Base-by-base conservation (phyloP, 1,284 basidiomycete genomes). In the Apiotrichum porosum region DNA sequence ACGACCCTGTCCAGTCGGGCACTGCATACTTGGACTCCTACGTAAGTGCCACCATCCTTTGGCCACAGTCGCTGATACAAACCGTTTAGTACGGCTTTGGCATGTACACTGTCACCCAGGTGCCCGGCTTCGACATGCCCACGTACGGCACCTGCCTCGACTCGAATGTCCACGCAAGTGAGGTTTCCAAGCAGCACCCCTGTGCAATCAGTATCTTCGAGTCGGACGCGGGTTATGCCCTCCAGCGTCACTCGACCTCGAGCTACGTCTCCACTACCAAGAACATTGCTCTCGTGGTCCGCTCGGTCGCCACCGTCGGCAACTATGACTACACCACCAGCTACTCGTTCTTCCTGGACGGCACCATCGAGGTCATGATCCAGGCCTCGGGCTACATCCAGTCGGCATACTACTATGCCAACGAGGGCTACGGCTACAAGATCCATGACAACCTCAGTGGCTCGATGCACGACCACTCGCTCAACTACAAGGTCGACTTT, bases 341-440 rank as follows among this genome's bases (percentile, higher is more conserved):
- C n/a, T 70, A 69, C 57, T 52, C 42, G 36, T 69, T 70, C 46
- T 58, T 54, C 38, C 49, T 61, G 6, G 68, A 72, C 47, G 71
- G 71, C 4, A 54, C 58, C 3, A 57, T 73, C 36, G 62, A 69
- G 54, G 60, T 56, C 6, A 41, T 58, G 10, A 68, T 72, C 9
- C 43, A 52, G 15, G 70, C 71, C 8, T 69, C 66, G 5, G 69
- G 70, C 2, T 72, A 64, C 45, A 65, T 71, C 42, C 63, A 68
- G 38, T 43, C 51, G 2, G 67, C 68, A 0, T 69, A 60, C 48
- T 66, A 62, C 38, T 63, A 62, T 14, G 42, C 58, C 19, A 71
- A 71, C 43, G 54, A 56, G 22, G 60, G 61, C 4, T 70, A 65
- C 39, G 57, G 59, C 1, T 72, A 71, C 50, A 49, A 62, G 9